These are phyloP conservation scores for Nicotiana undulata DNA, from an alignment of 257 asterid species.

Conservation along the genomic window DNA sequence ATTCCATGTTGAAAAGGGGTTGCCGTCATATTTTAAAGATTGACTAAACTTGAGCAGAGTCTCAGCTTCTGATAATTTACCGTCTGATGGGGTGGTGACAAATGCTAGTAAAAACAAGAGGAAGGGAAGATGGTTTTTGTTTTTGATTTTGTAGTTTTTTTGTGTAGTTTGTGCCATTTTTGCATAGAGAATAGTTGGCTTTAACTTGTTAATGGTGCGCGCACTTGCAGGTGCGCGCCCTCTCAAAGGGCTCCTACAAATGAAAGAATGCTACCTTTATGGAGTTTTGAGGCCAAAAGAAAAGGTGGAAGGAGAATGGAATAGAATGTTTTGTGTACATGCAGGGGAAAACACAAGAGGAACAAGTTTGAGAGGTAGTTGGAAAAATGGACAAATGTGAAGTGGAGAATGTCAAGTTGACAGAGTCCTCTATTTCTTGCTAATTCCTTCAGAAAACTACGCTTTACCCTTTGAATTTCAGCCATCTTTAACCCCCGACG, in stretches of 20 bases:
- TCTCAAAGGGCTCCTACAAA: constrained; percentile 15
- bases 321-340: constrained; percentile 15
- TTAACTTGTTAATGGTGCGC: constrained; percentile 5
- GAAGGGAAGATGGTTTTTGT: background rate
- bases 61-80: constrained; percentile 27
- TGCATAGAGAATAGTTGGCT: constrained; percentile 7
- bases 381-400: constrained; percentile 3
- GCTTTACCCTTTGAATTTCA: constrained; percentile 14
- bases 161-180: constrained; percentile 1
- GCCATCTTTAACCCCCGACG: too few relatives aligned
- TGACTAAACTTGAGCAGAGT: constrained; percentile 34
- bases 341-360: constrained; percentile 4
- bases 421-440: background rate
- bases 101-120: background rate
- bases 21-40: constrained; percentile 18
- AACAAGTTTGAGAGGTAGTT: constrained; percentile 5
- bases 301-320: constrained; percentile 1
- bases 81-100: background rate
- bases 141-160: background rate
- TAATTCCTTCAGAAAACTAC: constrained; percentile 10
- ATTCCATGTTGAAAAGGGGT: constrained; percentile 34
- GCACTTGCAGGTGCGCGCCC: constrained; percentile 31
- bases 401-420: constrained; percentile 7
- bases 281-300: constrained; percentile 16
- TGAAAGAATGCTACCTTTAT: background rate